Evolutionary conservation across 805 yeast species (phyloP).

Genomic region (Lipomyces starkeyi): DNA sequence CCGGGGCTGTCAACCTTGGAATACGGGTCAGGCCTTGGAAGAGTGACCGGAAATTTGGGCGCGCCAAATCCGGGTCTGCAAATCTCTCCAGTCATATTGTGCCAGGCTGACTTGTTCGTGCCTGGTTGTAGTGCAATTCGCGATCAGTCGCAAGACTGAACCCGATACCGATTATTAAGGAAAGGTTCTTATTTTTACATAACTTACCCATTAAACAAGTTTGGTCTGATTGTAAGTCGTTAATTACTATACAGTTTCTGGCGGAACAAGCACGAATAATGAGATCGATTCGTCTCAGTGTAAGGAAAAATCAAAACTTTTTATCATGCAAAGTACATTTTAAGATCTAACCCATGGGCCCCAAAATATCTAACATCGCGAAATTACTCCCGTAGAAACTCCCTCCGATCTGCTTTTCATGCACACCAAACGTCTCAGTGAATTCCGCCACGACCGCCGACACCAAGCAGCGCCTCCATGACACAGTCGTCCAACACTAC

Average conservation of each 20-base stretch:
- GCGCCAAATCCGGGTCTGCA: not conserved
- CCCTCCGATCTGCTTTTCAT: no score
- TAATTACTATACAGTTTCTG: no score
- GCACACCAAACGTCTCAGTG: not conserved
- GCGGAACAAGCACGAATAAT: no score
- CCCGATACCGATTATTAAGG: conserved; percentile 38
- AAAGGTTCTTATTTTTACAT: conserved; percentile 23
- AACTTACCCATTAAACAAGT: no score
- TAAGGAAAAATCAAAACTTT: no score
- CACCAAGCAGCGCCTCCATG: conserved; percentile 44
- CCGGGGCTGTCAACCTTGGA: not conserved
- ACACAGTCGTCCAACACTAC: conserved; percentile 56
- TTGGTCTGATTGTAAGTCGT: no score
- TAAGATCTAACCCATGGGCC: no score
- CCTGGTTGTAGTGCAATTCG: conserved; percentile 38
- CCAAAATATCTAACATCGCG: no score
- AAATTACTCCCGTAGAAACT: no score
- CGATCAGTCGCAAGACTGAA: conserved; percentile 32
- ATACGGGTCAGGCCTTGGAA: not conserved
- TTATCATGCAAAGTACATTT: no score
- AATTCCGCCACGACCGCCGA: conserved; percentile 49
- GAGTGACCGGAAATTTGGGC: not conserved
- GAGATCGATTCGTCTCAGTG: no score
- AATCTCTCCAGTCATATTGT: not conserved
- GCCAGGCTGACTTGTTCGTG: not conserved